These are phyloP conservation scores for Zygnema circumcarinatum DNA, from an alignment of 139 green algal genomes.

Conservation along the genomic window DNA sequence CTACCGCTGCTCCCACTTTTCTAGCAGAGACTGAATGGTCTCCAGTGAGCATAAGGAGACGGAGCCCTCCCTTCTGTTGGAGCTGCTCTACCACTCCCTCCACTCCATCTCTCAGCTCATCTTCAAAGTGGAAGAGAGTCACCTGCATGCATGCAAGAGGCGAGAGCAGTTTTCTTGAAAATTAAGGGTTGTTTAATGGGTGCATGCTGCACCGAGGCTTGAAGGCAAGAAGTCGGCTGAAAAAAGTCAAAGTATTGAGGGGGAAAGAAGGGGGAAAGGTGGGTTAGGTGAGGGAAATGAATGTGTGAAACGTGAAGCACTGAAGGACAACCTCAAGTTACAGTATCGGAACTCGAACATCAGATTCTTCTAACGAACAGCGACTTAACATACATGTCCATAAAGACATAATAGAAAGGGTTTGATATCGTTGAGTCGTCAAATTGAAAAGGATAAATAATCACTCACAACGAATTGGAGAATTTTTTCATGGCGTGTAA, in stretches of 20 bases:
- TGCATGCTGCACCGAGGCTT: not conserved
- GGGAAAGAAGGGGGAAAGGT: not conserved
- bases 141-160: slow-evolving; percentile 37
- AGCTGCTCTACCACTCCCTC: slow-evolving; percentile 12
- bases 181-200: not conserved
- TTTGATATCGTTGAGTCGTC: no score
- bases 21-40: slow-evolving; percentile 31
- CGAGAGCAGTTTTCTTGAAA: no score
- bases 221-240: not conserved
- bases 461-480: no score
- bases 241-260: not conserved
- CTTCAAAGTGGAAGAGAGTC: slow-evolving; percentile 57
- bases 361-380: no score
- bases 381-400: no score
- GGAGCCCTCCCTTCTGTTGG: not conserved
- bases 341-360: no score
- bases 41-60: slow-evolving; percentile 56
- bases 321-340: no score
- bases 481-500: no score
- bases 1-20: slow-evolving; percentile 21
- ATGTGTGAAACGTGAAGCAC: no score
- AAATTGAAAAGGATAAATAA: no score
- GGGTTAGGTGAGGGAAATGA: no score
- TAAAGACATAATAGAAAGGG: no score
- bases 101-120: slow-evolving; percentile 34